Evolutionary conservation across 306 rosid genomes (phyloP).

Genomic region (Inga oerstediana): DNA sequence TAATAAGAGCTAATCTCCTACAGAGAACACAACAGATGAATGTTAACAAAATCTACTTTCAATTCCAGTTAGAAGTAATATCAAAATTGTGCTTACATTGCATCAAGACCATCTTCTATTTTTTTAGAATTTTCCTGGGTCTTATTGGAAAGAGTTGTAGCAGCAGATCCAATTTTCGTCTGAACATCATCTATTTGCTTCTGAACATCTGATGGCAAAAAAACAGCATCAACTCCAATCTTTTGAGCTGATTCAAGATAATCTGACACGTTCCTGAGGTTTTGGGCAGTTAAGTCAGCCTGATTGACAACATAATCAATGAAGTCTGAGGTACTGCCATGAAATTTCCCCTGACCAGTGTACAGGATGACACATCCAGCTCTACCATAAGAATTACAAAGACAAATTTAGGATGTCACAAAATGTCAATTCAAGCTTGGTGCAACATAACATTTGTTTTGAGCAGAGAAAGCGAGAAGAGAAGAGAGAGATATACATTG

Average conservation of each 20-base stretch:
- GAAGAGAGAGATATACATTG: slow-evolving; percentile 42
- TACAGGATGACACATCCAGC: slow-evolving; percentile 72
- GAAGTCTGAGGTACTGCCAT: slow-evolving; percentile 44
- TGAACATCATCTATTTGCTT: slow-evolving; percentile 31
- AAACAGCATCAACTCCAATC: slow-evolving; percentile 48
- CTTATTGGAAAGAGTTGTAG: slow-evolving; percentile 37
- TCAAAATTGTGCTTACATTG: slow-evolving; percentile 31
- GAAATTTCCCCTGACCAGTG: slow-evolving; percentile 58
- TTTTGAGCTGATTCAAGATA: slow-evolving; percentile 52
- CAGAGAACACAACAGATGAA: slow-evolving; percentile 10
- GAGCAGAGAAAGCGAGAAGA: neutral
- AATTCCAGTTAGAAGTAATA: neutral
- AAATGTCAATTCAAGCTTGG: slow-evolving; percentile 8
- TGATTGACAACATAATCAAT: slow-evolving; percentile 39
- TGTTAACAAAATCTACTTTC: slow-evolving; percentile 3
- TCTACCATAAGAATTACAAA: slow-evolving; percentile 51
- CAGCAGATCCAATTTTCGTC: slow-evolving; percentile 38
- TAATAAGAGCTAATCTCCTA: slow-evolving; percentile 78
- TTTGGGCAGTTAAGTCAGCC: slow-evolving; percentile 48
- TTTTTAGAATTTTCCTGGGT: slow-evolving; percentile 43
- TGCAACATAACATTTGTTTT: neutral
- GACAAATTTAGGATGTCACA: slow-evolving; percentile 15
- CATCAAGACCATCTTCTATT: slow-evolving; percentile 38
- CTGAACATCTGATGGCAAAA: slow-evolving; percentile 50
- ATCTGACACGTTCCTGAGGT: slow-evolving; percentile 60